phyloP scores from a whole-genome alignment of 2,329 filamentous ascomycete species.

The Monilinia fructicola region DNA sequence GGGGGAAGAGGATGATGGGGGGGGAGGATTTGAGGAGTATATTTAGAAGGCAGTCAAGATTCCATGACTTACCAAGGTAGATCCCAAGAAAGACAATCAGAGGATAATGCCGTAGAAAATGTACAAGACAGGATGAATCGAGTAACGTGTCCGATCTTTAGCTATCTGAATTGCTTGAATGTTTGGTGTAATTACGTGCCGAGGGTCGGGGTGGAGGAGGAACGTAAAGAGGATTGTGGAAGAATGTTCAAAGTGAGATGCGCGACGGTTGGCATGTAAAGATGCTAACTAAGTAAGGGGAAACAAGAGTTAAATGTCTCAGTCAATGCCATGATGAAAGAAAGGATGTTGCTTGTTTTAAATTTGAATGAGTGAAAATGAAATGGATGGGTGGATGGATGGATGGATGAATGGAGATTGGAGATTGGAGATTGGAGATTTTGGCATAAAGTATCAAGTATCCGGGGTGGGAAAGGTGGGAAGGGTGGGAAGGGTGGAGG shows the following conservation, averaged over 20 bases:
- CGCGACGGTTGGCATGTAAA: constrained; percentile 40
- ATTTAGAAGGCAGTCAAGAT: not conserved
- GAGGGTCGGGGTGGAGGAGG: constrained; percentile 32
- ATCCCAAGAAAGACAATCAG: constrained; percentile 23
- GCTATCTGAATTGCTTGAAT: constrained; percentile 25
- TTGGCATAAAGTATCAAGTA: constrained; percentile 13
- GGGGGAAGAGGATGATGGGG: constrained; percentile 21
- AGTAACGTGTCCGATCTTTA: constrained; percentile 42
- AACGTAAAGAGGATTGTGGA: constrained; percentile 27
- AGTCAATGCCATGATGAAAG: constrained; percentile 28
- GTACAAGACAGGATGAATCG: constrained; percentile 40
- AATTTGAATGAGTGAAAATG: too few species aligned
- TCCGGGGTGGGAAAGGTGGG: not conserved
- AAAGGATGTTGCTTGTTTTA: constrained; percentile 1
- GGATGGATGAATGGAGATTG: not conserved
- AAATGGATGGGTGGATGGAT: not conserved
- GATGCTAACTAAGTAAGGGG: constrained; percentile 30
- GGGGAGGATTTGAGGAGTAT: not conserved
- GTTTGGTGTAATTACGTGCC: constrained; percentile 32
- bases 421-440: too few species aligned
- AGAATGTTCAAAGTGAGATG: constrained; percentile 29
- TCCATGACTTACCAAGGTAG: constrained; percentile 24
- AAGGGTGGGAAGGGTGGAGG: too few species aligned
- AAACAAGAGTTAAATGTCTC: constrained; percentile 38
- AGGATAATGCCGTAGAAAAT: constrained; percentile 9